phyloP scores from a whole-genome alignment of 169 alveolate genomes.

The Plasmodium cynomolgi region DNA sequence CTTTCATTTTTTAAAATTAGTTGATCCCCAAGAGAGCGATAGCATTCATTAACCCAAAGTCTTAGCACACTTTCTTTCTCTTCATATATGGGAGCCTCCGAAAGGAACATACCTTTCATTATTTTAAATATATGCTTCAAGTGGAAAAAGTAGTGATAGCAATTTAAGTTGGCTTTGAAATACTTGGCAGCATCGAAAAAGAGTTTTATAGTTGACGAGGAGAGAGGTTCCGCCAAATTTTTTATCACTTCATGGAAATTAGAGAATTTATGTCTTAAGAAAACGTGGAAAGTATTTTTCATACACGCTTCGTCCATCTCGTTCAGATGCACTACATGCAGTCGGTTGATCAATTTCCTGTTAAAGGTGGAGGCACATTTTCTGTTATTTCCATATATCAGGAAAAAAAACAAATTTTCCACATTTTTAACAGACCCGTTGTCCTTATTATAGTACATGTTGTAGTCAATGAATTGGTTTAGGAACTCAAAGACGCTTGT shows the following conservation, averaged over 20 bases:
- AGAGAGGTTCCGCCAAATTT: constrained; percentile 66
- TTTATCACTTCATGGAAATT: constrained; percentile 74
- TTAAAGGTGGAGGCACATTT: constrained; percentile 61
- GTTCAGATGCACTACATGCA: constrained; percentile 57
- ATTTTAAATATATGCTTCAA: constrained; percentile 65
- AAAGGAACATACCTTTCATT: constrained; percentile 65
- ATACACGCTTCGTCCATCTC: constrained; percentile 68
- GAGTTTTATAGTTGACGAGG: constrained; percentile 50
- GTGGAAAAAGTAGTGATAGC: constrained; percentile 74
- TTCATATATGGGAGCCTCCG: constrained; percentile 76
- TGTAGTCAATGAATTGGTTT: constrained; percentile 71
- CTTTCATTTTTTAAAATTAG: constrained; percentile 51
- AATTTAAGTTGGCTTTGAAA: constrained; percentile 71
- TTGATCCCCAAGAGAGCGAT: constrained; percentile 66
- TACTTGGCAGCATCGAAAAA: constrained; percentile 49
- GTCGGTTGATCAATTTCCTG: constrained; percentile 48
- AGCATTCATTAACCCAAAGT: constrained; percentile 74
- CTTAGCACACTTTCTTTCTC: constrained; percentile 73
- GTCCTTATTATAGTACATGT: constrained; percentile 67
- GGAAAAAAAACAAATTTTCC: constrained; percentile 68
- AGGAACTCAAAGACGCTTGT: constrained; percentile 59
- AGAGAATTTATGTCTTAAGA: constrained; percentile 71
- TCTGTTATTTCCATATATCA: constrained; percentile 73
- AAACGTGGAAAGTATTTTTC: constrained; percentile 62
- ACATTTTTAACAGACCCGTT: constrained; percentile 51